Evolutionary conservation across 441 rosid species (phyloP), one percentile per base, ranked within the genome.

Genomic region (Omphalea diandra): DNA sequence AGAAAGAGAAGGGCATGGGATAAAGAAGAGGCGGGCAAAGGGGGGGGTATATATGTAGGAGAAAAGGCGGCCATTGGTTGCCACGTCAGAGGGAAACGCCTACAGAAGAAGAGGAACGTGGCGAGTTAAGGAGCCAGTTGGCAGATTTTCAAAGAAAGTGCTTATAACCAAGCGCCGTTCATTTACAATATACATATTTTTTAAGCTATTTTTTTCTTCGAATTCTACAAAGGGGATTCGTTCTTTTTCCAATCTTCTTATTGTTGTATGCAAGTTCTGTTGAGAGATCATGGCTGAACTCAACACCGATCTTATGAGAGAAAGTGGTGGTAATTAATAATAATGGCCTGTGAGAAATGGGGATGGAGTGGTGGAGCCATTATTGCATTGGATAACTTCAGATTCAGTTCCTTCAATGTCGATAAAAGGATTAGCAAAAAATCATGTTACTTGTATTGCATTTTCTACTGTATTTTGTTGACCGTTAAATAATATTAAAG

Each of bases 51-150:
- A 65, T 87, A 90, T 75, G 68, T 52, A 76, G 65, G 0, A 27
- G 46, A 59, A 63, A 62, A 54, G 56, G 57, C 9, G 47, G 77
- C 71, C 26, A 80, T 78, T 82, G 85, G 82, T 22, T 75, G 86
- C 80, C 87, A 83, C 88, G 89, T 88, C 92, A 86, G 18, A 62
- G 69, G 24, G 36, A 27, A 63, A 75, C 71, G 72, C 43, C 73
- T 63, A 67, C 75, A 43, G 74, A 46, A 63, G 69, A 36, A 20
- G 36, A 31, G 83, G 58, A 52, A 82, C 86, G 91, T 82, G 91
- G 84, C 78, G 8, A 33, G 17, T 33, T 3, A 54, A 57, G 0
- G 43, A 61, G 77, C 72, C 81, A 80, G 71, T 20, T 80, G 90
- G 77, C 79, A 26, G 76, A 73, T 71, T 71, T 55, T 56, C 35